Evolutionary conservation across 352 stramenopile species (phyloP), one percentile per base, ranked within the genome.

Genomic region (Pythium monospermum): DNA sequence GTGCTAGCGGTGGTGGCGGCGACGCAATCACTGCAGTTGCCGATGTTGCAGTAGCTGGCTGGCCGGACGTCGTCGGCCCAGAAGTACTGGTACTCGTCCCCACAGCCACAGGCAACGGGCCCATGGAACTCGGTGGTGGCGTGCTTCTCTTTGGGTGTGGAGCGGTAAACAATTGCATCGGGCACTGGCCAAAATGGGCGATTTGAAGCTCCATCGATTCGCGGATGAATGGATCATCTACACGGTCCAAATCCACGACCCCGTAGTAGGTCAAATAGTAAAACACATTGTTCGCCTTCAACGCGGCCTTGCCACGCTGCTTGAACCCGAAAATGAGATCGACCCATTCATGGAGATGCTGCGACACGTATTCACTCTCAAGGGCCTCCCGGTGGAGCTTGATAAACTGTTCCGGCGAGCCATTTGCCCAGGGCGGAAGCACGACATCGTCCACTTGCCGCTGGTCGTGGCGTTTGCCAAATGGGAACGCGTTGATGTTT

Each of bases 261-360:
- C 83, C 86, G 49, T 95, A 92, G 60, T 97, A 97, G 33, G 86
- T 93, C 30, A 96, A 56, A 43, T 97, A 94, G 59, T 96, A 94
- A 57, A 99, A 99, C 4, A 99, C 73, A 61, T 99, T 99, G 57
- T 97, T 85, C 0, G 91, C 92, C 35, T 95, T 74, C n/a, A 97
- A 64, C 4, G 97, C 96, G 26, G 85, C 91, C 59, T 91, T 76
- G 19, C 97, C 95, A 16, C 88, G 76, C 68, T 99, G 98, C 58
- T 99, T 99, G 71, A 83, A 98, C 8, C 97, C 97, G 71, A 99
- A 99, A 19, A 99, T 96, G 8, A 99, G 82, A 71, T 99, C 97
- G 23, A 99, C 86, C 98, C 98, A 99, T 54, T 89, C 71, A 67
- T 99, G 96, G 19, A 99, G 70, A 69, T 99, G 83, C 28, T 78